Evolutionary conservation across 2,329 filamentous ascomycete genomes (phyloP).

Genomic region (Talaromyces sp.): DNA sequence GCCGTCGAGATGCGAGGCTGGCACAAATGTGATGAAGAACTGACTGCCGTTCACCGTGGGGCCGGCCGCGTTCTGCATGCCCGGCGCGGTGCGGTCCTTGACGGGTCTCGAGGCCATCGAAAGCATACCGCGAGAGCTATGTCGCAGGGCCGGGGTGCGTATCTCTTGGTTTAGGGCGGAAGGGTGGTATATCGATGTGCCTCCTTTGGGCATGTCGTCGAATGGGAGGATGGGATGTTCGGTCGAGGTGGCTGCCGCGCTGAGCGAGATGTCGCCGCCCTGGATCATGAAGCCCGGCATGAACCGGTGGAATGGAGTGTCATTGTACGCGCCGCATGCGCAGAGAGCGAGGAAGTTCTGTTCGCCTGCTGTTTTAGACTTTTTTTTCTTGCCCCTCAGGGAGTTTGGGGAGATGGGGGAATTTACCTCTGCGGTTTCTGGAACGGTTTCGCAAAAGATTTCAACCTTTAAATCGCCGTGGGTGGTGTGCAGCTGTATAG

Average conservation of each 20-base stretch:
- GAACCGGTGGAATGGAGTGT: constrained; percentile 58
- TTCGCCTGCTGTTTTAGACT: not conserved
- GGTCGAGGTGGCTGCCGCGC: constrained; percentile 39
- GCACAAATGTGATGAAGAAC: constrained; percentile 60
- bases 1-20: constrained; percentile 60
- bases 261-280: constrained; percentile 50
- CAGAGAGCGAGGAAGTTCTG: constrained; percentile 63
- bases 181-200: constrained; percentile 51
- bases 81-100: constrained; percentile 41
- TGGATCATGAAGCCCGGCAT: constrained; percentile 63
- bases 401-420: not conserved
- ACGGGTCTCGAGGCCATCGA: constrained; percentile 55
- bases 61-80: constrained; percentile 37
- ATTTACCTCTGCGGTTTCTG: constrained; percentile 77
- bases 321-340: constrained; percentile 56
- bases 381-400: not conserved
- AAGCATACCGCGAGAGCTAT: constrained; percentile 53
- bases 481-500: constrained; percentile 67
- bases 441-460: constrained; percentile 90
- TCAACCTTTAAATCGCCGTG: constrained; percentile 91
- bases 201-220: constrained; percentile 48
- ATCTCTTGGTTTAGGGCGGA: constrained; percentile 59
- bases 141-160: constrained; percentile 50
- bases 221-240: constrained; percentile 36
- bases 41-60: constrained; percentile 51